Conservation (phyloP, 345 rosid species). For the Lepidium didymum region DNA sequence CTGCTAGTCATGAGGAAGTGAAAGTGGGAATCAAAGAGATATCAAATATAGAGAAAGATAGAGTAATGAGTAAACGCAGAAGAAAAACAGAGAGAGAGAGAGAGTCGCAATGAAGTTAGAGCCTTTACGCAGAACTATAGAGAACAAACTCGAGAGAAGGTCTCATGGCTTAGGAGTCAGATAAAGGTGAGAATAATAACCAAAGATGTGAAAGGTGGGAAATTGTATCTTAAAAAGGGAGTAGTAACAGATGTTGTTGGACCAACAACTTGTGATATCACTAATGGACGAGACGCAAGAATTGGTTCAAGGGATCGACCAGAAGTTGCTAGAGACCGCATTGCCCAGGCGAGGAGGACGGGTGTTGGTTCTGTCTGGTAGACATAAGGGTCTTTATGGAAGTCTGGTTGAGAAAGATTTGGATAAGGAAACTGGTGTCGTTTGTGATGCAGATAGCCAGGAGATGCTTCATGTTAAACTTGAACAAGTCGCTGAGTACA, state of each 20-base stretch:
- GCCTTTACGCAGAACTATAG: not conserved
- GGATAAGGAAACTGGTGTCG: conserved; percentile 58
- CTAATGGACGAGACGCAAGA: conserved; percentile 70
- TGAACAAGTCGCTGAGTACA: conserved; percentile 79
- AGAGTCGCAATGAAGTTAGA: not conserved
- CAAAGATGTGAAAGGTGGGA: conserved; percentile 65
- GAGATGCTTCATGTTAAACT: conserved; percentile 57
- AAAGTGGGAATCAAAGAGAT: conserved; percentile 21
- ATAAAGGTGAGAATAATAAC: conserved; percentile 66
- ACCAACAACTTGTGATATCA: conserved; percentile 58
- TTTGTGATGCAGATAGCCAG: conserved; percentile 56
- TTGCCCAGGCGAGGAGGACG: conserved; percentile 65
- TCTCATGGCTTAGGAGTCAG: conserved; percentile 65
- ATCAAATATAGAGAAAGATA: conserved; percentile 24
- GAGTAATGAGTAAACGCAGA: conserved; percentile 8
- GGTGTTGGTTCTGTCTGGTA: conserved; percentile 57
- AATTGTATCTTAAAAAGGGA: conserved; percentile 65
- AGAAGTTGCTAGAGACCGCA: conserved; percentile 80
- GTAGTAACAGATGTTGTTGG: conserved; percentile 73
- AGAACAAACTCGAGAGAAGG: not conserved
- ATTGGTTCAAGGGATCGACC: conserved; percentile 65
- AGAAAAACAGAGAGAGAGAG: conserved; percentile 17
- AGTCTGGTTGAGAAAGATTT: conserved; percentile 59
- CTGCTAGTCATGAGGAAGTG: not conserved
- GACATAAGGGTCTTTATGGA: conserved; percentile 59